Conservation (phyloP, 805 yeast species). For the Cyberlindnera veronae region DNA sequence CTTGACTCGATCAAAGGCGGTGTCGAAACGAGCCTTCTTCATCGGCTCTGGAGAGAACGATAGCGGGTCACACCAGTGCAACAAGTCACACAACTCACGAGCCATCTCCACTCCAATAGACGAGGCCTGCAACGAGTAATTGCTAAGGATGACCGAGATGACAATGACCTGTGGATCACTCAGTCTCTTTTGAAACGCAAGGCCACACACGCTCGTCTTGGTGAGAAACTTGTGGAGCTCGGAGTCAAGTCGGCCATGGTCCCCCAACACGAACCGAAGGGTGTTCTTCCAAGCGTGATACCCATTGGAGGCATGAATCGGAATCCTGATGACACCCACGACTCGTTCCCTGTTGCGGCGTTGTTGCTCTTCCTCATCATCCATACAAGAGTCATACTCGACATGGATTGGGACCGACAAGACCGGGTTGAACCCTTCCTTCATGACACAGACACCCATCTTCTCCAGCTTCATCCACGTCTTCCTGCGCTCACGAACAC, state of each 20-base stretch:
- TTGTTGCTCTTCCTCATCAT: no score
- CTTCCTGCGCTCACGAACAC: background rate
- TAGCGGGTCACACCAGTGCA: slow-evolving; percentile 2
- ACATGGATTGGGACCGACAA: background rate
- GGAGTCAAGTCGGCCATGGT: slow-evolving; percentile 4
- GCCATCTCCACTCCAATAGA: background rate
- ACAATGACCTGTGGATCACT: background rate
- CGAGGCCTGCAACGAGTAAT: background rate
- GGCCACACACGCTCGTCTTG: slow-evolving; percentile 4
- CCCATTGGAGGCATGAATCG: background rate
- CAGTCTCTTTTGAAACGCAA: slow-evolving; percentile 3
- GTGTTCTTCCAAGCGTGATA: slow-evolving; percentile 3
- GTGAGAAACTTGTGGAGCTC: background rate
- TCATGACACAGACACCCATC: slow-evolving; percentile 2
- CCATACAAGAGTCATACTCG: background rate
- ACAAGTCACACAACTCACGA: slow-evolving; percentile 2
- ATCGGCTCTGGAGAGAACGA: background rate
- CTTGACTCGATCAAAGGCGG: no score
- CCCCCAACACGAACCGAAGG: slow-evolving; percentile 3
- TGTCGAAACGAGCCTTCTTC: slow-evolving; percentile 3
- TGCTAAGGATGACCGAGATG: background rate
- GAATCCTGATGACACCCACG: slow-evolving; percentile 4
- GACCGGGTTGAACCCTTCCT: background rate
- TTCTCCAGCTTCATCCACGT: background rate
- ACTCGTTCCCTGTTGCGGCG: no score